Percentiles rank a stretch among this genome's conserved stretches.
These are phyloP conservation scores for Saccharomycopsis crataegensis DNA, from an alignment of 1,139 yeast genomes.

Conservation along the genomic window DNA sequence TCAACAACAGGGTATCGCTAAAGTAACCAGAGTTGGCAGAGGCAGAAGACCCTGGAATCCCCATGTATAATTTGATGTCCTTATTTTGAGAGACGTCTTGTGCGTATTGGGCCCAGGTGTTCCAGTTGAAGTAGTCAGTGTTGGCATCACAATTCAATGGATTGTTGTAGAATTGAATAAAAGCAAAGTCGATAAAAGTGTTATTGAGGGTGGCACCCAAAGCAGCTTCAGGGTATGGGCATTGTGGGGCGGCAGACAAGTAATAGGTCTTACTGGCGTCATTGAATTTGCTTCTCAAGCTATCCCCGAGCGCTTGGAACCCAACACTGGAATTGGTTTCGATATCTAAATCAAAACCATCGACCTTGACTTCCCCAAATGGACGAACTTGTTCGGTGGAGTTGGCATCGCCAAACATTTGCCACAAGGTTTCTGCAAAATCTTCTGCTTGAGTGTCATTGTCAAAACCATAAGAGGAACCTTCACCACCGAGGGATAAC, in stretches of 20 bases:
- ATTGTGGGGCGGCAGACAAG: conserved; percentile 92
- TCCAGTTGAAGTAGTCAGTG: conserved; percentile 61
- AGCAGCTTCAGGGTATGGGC: conserved; percentile 85
- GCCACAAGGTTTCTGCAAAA: conserved; percentile 48
- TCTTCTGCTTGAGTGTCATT: conserved; percentile 36
- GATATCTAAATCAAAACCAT: conserved; percentile 20
- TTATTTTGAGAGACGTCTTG: conserved; percentile 54
- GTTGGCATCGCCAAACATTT: conserved; percentile 47
- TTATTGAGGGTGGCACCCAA: conserved; percentile 60
- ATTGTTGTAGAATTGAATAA: conserved; percentile 91
- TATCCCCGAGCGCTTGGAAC: conserved; percentile 50
- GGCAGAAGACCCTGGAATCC: conserved; percentile 61
- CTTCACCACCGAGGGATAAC: conserved; percentile 68
- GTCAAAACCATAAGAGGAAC: conserved; percentile 47
- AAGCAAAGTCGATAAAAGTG: conserved; percentile 74
- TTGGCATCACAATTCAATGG: conserved; percentile 52
- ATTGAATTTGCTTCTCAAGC: conserved; percentile 50
- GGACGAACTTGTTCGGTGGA: conserved; percentile 33
- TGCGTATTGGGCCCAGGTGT: conserved; percentile 74
- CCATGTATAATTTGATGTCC: conserved; percentile 56
- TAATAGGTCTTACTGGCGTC: conserved; percentile 56
- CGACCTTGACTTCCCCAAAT: conserved; percentile 33
- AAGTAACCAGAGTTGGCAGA: conserved; percentile 71
- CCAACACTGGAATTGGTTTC: conserved; percentile 37
- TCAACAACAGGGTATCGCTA: conserved; percentile 33